A percentile compares a stretch with the other conserved stretches of the same genome.
These are phyloP conservation scores for Verticillium nonalfalfae DNA, from an alignment of 2,329 filamentous ascomycete genomes.

Conservation along the genomic window DNA sequence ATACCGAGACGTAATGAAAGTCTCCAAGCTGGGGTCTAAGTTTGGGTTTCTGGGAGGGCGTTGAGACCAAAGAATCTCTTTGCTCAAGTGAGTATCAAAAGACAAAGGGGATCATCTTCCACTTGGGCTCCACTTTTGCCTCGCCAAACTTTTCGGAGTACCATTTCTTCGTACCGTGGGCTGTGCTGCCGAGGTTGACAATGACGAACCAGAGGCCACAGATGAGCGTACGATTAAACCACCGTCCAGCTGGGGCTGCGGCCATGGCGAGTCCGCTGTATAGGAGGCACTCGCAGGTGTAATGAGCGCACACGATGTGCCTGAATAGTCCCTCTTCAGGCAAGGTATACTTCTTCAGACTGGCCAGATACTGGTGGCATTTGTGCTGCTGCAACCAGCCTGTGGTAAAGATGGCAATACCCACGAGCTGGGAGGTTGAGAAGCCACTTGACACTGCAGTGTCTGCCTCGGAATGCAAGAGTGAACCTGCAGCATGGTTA, in stretches of 20 bases:
- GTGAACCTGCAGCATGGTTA: constrained; percentile 20
- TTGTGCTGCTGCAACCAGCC: constrained; percentile 70
- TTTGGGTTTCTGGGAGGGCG: constrained; percentile 45
- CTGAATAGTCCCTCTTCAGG: constrained; percentile 68
- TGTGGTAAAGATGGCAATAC: constrained; percentile 58
- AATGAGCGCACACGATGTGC: constrained; percentile 77
- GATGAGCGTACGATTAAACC: constrained; percentile 68
- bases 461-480: constrained; percentile 14
- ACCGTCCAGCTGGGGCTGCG: constrained; percentile 59
- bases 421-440: constrained; percentile 37
- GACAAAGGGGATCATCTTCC: constrained; percentile 71
- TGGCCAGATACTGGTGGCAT: constrained; percentile 64
- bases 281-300: constrained; percentile 79
- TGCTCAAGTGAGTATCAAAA: constrained; percentile 34
- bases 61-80: constrained; percentile 14
- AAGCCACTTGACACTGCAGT: not conserved
- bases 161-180: constrained; percentile 71
- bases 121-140: constrained; percentile 54
- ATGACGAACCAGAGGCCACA: constrained; percentile 67
- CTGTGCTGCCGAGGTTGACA: constrained; percentile 77
- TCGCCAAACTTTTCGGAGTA: constrained; percentile 69
- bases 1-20: constrained; percentile 79
- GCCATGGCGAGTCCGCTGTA: constrained; percentile 73
- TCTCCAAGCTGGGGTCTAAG: constrained; percentile 66
- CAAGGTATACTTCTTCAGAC: constrained; percentile 75